Evolutionary conservation across 345 rosid species (phyloP), one percentile per base, ranked within the genome.

Genomic region (Salix caprea): DNA sequence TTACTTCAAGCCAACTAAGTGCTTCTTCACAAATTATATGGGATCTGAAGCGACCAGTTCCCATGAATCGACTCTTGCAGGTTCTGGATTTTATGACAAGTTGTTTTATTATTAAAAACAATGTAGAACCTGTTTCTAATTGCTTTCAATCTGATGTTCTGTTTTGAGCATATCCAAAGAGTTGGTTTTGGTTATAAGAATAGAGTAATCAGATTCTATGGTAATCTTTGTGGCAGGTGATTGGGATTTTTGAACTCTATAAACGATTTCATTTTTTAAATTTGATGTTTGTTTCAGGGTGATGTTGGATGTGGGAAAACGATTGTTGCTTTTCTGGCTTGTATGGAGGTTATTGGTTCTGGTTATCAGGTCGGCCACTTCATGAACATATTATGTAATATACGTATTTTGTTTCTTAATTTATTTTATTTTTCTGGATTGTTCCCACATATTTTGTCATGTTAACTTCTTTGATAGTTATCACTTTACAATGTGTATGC

Each of bases 261-360:
- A 14, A 15, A 26, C 30, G 23, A 23, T 24, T n/a, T 70, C 52
- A 34, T 64, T 67, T 73, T 71, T 72, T 76, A 75, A 74, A 60
- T 23, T 37, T 32, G 30, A 65, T 79, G 24, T 73, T 84, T 69
- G 71, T 65, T 84, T 37, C 81, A 96, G 98, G 99, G 98, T 68
- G 98, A 96, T 76, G 97, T 96, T 79, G 99, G 99, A 74, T 96
- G 99, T 80, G 97, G 99, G 67, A 96, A 96, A 89, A 96, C 99
- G 8, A 91, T 88, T 32, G 95, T 96, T 16, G 97, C 99, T 73
- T 96, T 96, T 84, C 84, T 96, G 86, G 96, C 99, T 37, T 96
- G 98, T 76, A 91, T 93, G 97, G 99, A 93, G 86, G 99, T 96
- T 72, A 81, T 91, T 86, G 91, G 88, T 75, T 85, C 92, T 79